phyloP scores from a whole-genome alignment of 306 rosid genomes.

The Medicago truncatula region DNA sequence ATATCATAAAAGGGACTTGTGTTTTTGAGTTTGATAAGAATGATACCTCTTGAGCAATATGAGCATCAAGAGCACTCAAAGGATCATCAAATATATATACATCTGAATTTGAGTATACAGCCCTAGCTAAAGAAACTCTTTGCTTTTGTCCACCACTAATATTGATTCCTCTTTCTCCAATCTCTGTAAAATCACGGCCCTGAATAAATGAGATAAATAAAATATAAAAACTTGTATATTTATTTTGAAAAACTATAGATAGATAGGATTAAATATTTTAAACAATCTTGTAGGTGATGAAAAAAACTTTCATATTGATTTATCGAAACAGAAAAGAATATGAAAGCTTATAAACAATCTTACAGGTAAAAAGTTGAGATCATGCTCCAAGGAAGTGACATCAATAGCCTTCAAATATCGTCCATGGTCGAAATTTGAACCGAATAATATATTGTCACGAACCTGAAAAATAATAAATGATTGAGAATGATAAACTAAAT shows the following conservation, averaged over 20 bases:
- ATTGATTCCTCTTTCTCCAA: slow-evolving; percentile 94
- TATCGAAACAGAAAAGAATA: neutral
- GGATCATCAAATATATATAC: slow-evolving; percentile 91
- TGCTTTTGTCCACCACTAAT: slow-evolving; percentile 98
- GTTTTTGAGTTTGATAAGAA: neutral
- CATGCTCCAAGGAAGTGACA: slow-evolving; percentile 72
- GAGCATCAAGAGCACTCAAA: slow-evolving; percentile 93
- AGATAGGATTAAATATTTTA: too few relatives aligned
- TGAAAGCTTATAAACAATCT: slow-evolving; percentile 7
- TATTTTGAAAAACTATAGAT: neutral
- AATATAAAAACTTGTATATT: neutral
- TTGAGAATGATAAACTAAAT: slow-evolving; percentile 25
- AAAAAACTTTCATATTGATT: too few relatives aligned
- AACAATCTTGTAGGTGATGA: too few relatives aligned
- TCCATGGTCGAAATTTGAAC: slow-evolving; percentile 67
- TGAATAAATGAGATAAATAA: slow-evolving; percentile 35
- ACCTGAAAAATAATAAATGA: slow-evolving; percentile 58
- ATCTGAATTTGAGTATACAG: slow-evolving; percentile 84
- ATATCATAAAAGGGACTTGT: slow-evolving; percentile 24
- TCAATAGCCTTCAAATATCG: slow-evolving; percentile 75
- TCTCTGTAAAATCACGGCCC: slow-evolving; percentile 89
- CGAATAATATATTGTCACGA: slow-evolving; percentile 83
- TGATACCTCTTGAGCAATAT: slow-evolving; percentile 79
- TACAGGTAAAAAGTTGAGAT: slow-evolving; percentile 81
- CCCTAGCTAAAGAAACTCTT: slow-evolving; percentile 92